Evolutionary conservation across 345 rosid genomes (phyloP).

Genomic region (Abelmoschus esculentus): DNA sequence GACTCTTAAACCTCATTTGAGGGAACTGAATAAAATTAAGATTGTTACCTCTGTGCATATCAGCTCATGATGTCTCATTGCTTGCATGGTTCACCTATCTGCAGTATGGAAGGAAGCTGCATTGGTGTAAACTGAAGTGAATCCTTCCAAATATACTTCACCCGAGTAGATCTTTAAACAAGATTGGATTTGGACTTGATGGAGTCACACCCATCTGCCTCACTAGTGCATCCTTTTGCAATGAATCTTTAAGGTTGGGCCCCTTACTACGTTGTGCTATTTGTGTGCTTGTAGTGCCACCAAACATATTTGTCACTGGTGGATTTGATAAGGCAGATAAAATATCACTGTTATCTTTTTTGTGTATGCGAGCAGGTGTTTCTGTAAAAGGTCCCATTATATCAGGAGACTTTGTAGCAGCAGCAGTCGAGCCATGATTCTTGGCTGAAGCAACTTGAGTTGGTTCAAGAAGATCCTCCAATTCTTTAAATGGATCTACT

Average conservation of each 20-base stretch:
- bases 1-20: background rate
- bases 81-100: background rate
- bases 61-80: background rate
- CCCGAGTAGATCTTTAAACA: conserved; percentile 78
- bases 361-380: conserved; percentile 24
- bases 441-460: conserved; percentile 16
- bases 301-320: conserved; percentile 9
- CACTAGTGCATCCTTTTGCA: conserved; percentile 80
- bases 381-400: conserved; percentile 44
- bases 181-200: conserved; percentile 66
- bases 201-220: conserved; percentile 95
- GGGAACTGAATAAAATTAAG: conserved; percentile 1
- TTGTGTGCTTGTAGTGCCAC: conserved; percentile 10
- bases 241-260: conserved; percentile 54
- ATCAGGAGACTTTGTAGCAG: conserved; percentile 29
- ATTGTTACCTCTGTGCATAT: background rate
- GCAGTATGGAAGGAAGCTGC: background rate
- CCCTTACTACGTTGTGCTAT: conserved; percentile 40
- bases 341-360: conserved; percentile 22
- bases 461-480: conserved; percentile 76
- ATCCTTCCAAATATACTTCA: conserved; percentile 19
- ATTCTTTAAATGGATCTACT: conserved; percentile 72
- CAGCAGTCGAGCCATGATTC: conserved; percentile 13
- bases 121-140: background rate
- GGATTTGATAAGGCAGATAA: conserved; percentile 24